A percentile compares a stretch with the other conserved stretches of the same genome.
Evolutionary conservation across 2,329 filamentous ascomycete genomes (phyloP).

Genomic region (Fusarium floridanum): DNA sequence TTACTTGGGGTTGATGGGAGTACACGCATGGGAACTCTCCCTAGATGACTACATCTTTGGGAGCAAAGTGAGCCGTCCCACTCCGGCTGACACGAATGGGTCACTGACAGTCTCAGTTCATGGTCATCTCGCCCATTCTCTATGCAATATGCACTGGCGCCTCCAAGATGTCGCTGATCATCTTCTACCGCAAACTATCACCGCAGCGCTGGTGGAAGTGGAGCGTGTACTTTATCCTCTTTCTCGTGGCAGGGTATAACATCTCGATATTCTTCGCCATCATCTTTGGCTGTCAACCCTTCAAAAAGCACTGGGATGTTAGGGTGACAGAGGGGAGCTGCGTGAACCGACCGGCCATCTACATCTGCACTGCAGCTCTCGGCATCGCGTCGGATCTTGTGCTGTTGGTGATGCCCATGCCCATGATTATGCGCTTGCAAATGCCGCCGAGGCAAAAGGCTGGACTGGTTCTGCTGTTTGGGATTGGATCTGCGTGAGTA

Average conservation of each 20-base stretch:
- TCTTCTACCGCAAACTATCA: slow-evolving; percentile 55
- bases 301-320: slow-evolving; percentile 50
- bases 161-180: slow-evolving; percentile 54
- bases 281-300: slow-evolving; percentile 54
- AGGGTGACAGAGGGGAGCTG: slow-evolving; percentile 53
- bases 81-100: too few relatives aligned
- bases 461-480: slow-evolving; percentile 59
- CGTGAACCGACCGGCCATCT: slow-evolving; percentile 50
- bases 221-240: slow-evolving; percentile 47
- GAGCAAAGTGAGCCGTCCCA: slow-evolving; percentile 12
- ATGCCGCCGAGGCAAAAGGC: slow-evolving; percentile 62
- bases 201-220: slow-evolving; percentile 51
- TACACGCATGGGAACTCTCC: slow-evolving; percentile 51
- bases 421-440: slow-evolving; percentile 58
- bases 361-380: slow-evolving; percentile 55
- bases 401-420: slow-evolving; percentile 60
- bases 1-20: slow-evolving; percentile 36
- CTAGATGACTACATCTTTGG: slow-evolving; percentile 33
- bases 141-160: slow-evolving; percentile 47
- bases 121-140: slow-evolving; percentile 37
- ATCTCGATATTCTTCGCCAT: slow-evolving; percentile 51
- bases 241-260: slow-evolving; percentile 50
- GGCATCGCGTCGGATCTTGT: slow-evolving; percentile 63
- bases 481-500: slow-evolving; percentile 55
- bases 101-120: slow-evolving; percentile 31